These are phyloP conservation scores for Fistulinella prunicolor DNA, from an alignment of 768 basidiomycete species.

Conservation along the genomic window DNA sequence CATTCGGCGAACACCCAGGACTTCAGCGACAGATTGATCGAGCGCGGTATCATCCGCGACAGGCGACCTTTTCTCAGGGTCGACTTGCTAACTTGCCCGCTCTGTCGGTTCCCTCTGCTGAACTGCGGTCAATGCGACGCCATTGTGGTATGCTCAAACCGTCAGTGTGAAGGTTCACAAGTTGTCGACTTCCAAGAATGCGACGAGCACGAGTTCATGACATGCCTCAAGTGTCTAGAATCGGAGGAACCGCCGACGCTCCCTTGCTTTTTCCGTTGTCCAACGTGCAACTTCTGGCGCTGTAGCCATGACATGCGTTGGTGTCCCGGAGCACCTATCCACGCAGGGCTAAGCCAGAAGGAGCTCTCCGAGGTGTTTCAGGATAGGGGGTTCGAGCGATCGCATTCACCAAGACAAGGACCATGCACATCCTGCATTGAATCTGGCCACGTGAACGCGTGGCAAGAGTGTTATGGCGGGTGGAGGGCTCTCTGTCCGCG, in stretches of 20 bases:
- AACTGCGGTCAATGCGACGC: slow-evolving; percentile 12
- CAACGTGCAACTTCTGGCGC: background rate
- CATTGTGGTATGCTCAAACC: background rate
- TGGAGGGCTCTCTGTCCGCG: too few species aligned
- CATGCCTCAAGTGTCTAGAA: background rate
- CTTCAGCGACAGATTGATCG: slow-evolving; percentile 8
- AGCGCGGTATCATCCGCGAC: background rate
- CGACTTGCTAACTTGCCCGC: slow-evolving; percentile 15
- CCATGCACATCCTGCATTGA: background rate
- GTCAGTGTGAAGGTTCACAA: background rate
- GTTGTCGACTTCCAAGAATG: slow-evolving; percentile 2
- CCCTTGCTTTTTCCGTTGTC: background rate
- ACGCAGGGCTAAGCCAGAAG: background rate
- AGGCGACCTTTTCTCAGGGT: background rate
- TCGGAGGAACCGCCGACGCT: background rate
- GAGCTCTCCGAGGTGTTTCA: background rate
- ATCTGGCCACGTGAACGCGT: background rate
- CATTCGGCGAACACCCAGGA: too few species aligned
- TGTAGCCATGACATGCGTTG: background rate
- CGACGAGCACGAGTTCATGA: slow-evolving; percentile 1
- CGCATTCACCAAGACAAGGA: background rate
- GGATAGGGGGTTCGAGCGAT: background rate
- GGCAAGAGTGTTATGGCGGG: background rate
- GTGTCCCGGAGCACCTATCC: background rate
- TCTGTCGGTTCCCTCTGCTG: background rate